Evolutionary conservation across 768 basidiomycete species (phyloP).

Genomic region (Termitomyces heimii): DNA sequence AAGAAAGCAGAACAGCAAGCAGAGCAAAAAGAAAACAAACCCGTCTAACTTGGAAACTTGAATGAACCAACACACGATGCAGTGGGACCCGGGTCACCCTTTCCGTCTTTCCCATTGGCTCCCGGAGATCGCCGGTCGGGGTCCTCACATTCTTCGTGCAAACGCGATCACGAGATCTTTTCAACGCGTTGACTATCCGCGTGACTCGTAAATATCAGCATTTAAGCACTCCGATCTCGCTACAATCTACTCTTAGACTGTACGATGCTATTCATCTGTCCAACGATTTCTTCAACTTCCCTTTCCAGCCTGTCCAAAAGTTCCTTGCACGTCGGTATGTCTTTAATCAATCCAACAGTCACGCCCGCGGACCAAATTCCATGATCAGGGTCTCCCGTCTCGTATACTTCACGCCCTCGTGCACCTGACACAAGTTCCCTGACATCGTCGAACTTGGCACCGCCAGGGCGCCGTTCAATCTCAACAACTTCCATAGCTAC

Average conservation of each 20-base stretch:
- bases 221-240: not conserved
- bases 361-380: slow-evolving; percentile 83
- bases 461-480: slow-evolving; percentile 74
- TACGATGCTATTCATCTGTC: slow-evolving; percentile 31
- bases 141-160: slow-evolving; percentile 22
- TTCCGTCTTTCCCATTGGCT: slow-evolving; percentile 14
- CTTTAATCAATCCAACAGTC: slow-evolving; percentile 66
- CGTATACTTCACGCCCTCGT: slow-evolving; percentile 71
- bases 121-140: slow-evolving; percentile 14
- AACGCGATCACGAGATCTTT: slow-evolving; percentile 31
- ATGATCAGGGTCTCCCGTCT: slow-evolving; percentile 77
- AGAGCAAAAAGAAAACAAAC: slow-evolving; percentile 15
- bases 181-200: not conserved
- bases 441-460: slow-evolving; percentile 84
- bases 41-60: not conserved
- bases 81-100: slow-evolving; percentile 20
- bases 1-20: slow-evolving; percentile 23
- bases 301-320: slow-evolving; percentile 63
- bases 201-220: not conserved
- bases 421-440: slow-evolving; percentile 70
- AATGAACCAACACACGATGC: slow-evolving; percentile 24
- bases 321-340: slow-evolving; percentile 77
- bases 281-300: slow-evolving; percentile 69
- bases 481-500: slow-evolving; percentile 81
- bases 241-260: slow-evolving; percentile 34